phyloP scores from a whole-genome alignment of 768 basidiomycete genomes.

The Leucocoprinus leucothites region DNA sequence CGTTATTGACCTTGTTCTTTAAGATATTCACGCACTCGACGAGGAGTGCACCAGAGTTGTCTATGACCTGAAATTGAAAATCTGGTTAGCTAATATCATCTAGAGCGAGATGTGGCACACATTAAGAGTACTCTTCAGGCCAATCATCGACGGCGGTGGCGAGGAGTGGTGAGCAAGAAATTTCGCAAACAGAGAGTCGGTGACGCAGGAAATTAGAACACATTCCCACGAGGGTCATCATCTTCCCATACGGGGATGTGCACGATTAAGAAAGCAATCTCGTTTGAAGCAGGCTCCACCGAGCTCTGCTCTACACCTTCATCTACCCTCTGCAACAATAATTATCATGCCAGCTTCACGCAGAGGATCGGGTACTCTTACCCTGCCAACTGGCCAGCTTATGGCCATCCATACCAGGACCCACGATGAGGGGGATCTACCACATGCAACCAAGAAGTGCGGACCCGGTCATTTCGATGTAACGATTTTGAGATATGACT shows the following conservation, averaged over 20 bases:
- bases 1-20: slow-evolving; percentile 94
- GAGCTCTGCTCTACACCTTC: slow-evolving; percentile 16
- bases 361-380: slow-evolving; percentile 74
- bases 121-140: slow-evolving; percentile 89
- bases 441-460: slow-evolving; percentile 93
- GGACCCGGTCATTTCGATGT: slow-evolving; percentile 18
- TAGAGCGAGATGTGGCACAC: slow-evolving; percentile 38
- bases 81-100: background rate
- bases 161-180: slow-evolving; percentile 14
- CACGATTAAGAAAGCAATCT: slow-evolving; percentile 10
- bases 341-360: slow-evolving; percentile 61
- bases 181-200: slow-evolving; percentile 9
- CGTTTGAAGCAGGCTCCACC: background rate
- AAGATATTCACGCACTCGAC: slow-evolving; percentile 96
- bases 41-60: slow-evolving; percentile 93
- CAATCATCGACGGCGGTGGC: slow-evolving; percentile 65
- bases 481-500: slow-evolving; percentile 5
- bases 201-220: background rate
- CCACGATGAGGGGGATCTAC: slow-evolving; percentile 82
- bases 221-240: slow-evolving; percentile 22
- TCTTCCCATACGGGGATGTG: slow-evolving; percentile 12
- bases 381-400: slow-evolving; percentile 71
- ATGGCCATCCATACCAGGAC: slow-evolving; percentile 87
- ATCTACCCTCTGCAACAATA: slow-evolving; percentile 7
- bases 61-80: slow-evolving; percentile 70